Evolutionary conservation across 1,284 basidiomycete species (phyloP), one percentile per base, ranked within the genome.

Genomic region (Cutaneotrichosporon spelunceum): DNA sequence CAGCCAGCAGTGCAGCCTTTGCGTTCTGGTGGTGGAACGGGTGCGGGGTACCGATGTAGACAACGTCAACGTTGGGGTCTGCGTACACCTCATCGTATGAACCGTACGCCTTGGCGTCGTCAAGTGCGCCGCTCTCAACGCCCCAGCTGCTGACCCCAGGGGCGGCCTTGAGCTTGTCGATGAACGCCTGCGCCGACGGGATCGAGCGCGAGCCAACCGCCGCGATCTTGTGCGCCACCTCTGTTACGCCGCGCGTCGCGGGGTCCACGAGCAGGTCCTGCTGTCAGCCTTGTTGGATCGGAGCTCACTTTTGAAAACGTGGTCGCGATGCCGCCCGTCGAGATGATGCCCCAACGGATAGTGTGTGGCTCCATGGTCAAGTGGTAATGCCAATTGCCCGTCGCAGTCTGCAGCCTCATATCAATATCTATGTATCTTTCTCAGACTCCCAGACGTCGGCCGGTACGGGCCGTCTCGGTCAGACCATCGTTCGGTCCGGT

Each of bases 41-140:
- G 72, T 94, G 90, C 3, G 92, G 93, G 0, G 92, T 93, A 19
- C 89, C 89, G 57, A 92, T 87, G 78, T 91, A 93, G 53, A 93
- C 80, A 4, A 82, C 88, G 67, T 91, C 86, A 26, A 92, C 87
- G 59, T 88, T 80, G 0, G 50, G 80, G 72, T 93, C 88, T 11
- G 82, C 80, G 68, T 86, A 91, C 1, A 95, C 85, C 60, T 88
- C 87, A 53, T 85, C 83, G 72, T 96, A 95, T 21, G 82, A 84
- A 10, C 88, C 90, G 67, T 88, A 91, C 4, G 86, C 85, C 69
- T 87, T 88, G 69, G 87, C 84, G 2, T 53, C 59, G 14, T 74
- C 68, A 33, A 75, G 56, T n/a, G 39, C 14, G 11, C 73, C 73
- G 21, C 68, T 57, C 39, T 65, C 59, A 1, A 63, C 65, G 36